Evolutionary conservation across 805 yeast genomes (phyloP).

Genomic region (Saccharomycopsis olivae): DNA sequence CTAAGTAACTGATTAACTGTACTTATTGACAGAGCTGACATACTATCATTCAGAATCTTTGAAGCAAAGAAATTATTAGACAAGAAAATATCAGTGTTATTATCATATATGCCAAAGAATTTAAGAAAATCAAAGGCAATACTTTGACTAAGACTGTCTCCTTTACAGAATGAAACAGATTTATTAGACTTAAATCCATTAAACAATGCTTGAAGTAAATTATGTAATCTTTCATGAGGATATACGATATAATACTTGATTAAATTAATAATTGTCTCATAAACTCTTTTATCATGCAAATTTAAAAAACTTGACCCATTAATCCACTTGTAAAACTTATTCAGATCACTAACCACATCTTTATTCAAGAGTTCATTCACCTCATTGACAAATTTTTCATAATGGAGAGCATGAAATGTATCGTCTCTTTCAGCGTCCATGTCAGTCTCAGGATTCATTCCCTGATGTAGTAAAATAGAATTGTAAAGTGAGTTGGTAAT

Average conservation of each 20-base stretch:
- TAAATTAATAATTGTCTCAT: conserved; percentile 21
- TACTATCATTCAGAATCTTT: background rate
- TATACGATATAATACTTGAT: conserved; percentile 24
- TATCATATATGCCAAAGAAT: conserved; percentile 18
- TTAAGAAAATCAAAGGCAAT: conserved; percentile 11
- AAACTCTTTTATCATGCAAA: conserved; percentile 18
- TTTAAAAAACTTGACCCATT: conserved; percentile 19
- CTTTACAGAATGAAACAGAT: background rate
- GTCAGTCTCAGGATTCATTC: conserved; percentile 8
- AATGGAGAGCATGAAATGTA: conserved; percentile 20
- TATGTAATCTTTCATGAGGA: conserved; percentile 23
- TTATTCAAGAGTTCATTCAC: conserved; percentile 11
- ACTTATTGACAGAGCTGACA: conserved; percentile 1
- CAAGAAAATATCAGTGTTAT: conserved; percentile 22
- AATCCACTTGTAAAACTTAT: conserved; percentile 15
- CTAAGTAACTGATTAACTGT: conserved; percentile 1
- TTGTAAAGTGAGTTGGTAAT: conserved; percentile 12
- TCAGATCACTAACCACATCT: conserved; percentile 7
- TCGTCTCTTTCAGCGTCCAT: conserved; percentile 8
- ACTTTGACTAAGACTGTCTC: background rate
- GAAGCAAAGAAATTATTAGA: conserved; percentile 20
- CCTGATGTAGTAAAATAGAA: conserved; percentile 20
- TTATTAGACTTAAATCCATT: background rate
- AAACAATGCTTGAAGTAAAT: conserved; percentile 18
- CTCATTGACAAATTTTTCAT: conserved; percentile 16